Conservation (phyloP, 768 basidiomycete species). For the Xanthoconium purpureum region DNA sequence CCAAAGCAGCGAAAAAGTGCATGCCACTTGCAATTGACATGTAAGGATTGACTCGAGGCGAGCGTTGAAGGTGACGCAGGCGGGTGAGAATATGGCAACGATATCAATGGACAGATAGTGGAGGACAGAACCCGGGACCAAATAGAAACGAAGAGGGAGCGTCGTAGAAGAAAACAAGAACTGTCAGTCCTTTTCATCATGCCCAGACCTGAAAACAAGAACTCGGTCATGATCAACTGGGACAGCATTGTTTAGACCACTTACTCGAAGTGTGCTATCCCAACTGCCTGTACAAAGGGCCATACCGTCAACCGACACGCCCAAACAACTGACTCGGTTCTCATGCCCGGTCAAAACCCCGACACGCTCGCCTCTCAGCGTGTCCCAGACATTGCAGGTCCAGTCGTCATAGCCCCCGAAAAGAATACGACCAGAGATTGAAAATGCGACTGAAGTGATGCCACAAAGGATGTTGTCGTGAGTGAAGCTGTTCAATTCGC, state of each 20-base stretch:
- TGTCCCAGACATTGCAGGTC: conserved; percentile 99
- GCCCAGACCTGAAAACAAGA: conserved; percentile 70
- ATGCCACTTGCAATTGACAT: conserved; percentile 36
- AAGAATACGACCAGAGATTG: conserved; percentile 92
- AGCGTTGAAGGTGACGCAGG: conserved; percentile 44
- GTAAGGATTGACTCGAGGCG: conserved; percentile 66
- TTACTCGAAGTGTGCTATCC: conserved; percentile 94
- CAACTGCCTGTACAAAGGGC: conserved; percentile 98
- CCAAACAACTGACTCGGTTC: conserved; percentile 95
- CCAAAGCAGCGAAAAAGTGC: conserved; percentile 33
- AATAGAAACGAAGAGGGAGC: conserved; percentile 24
- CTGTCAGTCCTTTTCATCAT: conserved; percentile 41
- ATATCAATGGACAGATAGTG: conserved; percentile 45
- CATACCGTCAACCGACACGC: conserved; percentile 95
- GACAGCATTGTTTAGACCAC: conserved; percentile 24
- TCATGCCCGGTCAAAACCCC: conserved; percentile 97
- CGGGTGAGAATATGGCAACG: conserved; percentile 54
- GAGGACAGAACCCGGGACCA: conserved; percentile 18
- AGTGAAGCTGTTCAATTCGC: conserved; percentile 94
- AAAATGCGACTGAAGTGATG: conserved; percentile 98
- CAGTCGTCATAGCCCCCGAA: conserved; percentile 99
- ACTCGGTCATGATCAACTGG: conserved; percentile 11
- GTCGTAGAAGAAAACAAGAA: conserved; percentile 27
- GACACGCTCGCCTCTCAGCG: conserved; percentile 95
- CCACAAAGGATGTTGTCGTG: conserved; percentile 99